These are phyloP conservation scores for Zygnema circumcarinatum DNA, from an alignment of 139 green algal species.

Conservation along the genomic window DNA sequence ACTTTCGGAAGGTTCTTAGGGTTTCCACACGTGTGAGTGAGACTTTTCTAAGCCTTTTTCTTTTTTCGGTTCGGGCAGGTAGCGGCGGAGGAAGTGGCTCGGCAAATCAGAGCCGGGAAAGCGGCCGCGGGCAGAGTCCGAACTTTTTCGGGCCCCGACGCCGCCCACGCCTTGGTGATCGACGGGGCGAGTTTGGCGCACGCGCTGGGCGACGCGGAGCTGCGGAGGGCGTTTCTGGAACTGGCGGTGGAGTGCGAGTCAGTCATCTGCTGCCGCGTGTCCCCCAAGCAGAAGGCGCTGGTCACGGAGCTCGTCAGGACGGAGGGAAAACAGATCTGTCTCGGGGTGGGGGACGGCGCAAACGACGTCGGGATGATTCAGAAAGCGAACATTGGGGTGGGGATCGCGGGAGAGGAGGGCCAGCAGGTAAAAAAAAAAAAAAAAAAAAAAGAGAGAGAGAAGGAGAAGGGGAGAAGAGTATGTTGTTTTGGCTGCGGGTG, in stretches of 20 bases:
- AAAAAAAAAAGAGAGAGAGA: slow-evolving; percentile 13
- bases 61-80: too few species aligned
- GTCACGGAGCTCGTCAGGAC: slow-evolving; percentile 73
- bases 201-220: slow-evolving; percentile 25
- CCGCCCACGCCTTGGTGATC: slow-evolving; percentile 47
- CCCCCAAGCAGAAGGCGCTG: slow-evolving; percentile 68
- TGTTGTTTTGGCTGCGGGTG: too few species aligned
- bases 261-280: slow-evolving; percentile 81
- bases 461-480: too few species aligned
- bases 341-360: slow-evolving; percentile 96
- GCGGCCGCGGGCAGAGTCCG: too few species aligned
- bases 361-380: slow-evolving; percentile 99
- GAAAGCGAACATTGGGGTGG: slow-evolving; percentile 92
- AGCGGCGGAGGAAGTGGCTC: too few species aligned
- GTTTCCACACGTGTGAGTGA: too few species aligned
- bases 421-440: too few species aligned
- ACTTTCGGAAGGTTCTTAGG: too few species aligned
- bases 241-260: slow-evolving; percentile 71
- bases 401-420: slow-evolving; percentile 93
- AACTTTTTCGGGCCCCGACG: too few species aligned
- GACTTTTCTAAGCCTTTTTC: too few species aligned
- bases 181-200: slow-evolving; percentile 42
- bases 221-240: slow-evolving; percentile 57
- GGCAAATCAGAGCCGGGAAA: too few species aligned
- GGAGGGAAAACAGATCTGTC: slow-evolving; percentile 72